Base-by-base conservation (phyloP, 1,284 basidiomycete species). In the Athelia sp. region DNA sequence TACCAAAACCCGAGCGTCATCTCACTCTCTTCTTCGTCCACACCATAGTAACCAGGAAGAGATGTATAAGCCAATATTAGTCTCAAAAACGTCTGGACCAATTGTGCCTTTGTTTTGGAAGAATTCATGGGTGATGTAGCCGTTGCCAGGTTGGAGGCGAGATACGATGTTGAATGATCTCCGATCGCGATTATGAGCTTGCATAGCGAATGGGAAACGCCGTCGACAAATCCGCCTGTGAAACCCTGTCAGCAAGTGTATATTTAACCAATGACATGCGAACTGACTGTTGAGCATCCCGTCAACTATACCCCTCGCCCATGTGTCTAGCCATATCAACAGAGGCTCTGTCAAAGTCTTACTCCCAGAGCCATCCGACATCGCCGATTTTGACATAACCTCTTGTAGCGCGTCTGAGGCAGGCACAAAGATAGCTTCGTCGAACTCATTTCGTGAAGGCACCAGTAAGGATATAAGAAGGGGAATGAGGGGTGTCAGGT, bases 1-100 rank as follows among this genome's bases (percentile, higher is more conserved):
- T 91, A 93, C 85, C 93, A 96, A 57, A 93, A 93, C 0, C 81
- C 81, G 2, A 94, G 75, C 1, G 87, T 89, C 73, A 90, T 80
- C 71, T 93, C 90, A 58, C 87, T 91, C 59, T 90, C 83, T 47
- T 90, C 85, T 61, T 94, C 92, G 48, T 93, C 90, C 0, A 81
- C 76, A 1, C 87, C 86, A 57, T 84, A 90, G 54, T 79, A 81
- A 1, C 90, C 90, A 1, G 83, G 79, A 26, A 90, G 75, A 1
- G 81, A 84, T 0, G 89, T 91, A 55, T 89, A 86, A 8, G 81
- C 75, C n/a, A 95, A 67, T 22, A 93, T 64, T 6, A 88, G 67
- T 2, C 78, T 74, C 3, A 96, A 70, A 60, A 88, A 91, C 1
- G 73, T 76, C 58, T 93, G 90, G 1, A 85, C 79, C 43, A 77